phyloP scores from a whole-genome alignment of 176 grass and related monocot genomes.

The Oropetium thomaeum region DNA sequence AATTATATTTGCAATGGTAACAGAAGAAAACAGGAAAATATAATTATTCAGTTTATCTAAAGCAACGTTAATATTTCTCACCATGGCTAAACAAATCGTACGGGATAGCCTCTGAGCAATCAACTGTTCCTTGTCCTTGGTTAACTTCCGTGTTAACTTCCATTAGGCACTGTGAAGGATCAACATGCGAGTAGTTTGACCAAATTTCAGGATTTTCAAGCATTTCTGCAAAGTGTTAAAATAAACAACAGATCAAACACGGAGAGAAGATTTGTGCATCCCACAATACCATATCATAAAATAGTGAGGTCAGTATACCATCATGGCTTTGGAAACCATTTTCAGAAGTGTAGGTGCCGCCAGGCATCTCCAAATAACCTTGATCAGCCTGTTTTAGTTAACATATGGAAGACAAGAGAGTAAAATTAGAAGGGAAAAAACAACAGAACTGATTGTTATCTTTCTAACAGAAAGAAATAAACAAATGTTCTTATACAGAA shows the following conservation, averaged over 20 bases:
- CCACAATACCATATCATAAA: slow-evolving; percentile 2
- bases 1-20: not conserved
- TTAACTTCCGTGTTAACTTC: slow-evolving; percentile 31
- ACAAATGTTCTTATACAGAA: not conserved
- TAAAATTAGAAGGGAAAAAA: not conserved
- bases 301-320: slow-evolving; percentile 32
- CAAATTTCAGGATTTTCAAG: slow-evolving; percentile 27
- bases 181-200: slow-evolving; percentile 32
- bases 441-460: not conserved
- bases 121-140: slow-evolving; percentile 20
- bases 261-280: not conserved
- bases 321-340: slow-evolving; percentile 37
- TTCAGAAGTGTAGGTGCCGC: slow-evolving; percentile 11
- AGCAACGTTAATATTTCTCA: slow-evolving; percentile 12
- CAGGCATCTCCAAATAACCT: slow-evolving; percentile 26
- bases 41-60: not conserved
- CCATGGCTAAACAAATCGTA: slow-evolving; percentile 20
- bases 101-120: slow-evolving; percentile 14
- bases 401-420: not conserved
- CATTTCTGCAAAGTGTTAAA: slow-evolving; percentile 8
- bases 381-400: slow-evolving; percentile 41
- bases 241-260: slow-evolving; percentile 6
- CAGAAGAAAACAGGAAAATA: not conserved
- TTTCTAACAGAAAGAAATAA: not conserved
- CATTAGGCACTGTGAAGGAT: slow-evolving; percentile 30